Evolutionary conservation across 331 rosid species (phyloP).

Genomic region (Quercus phellos): DNA sequence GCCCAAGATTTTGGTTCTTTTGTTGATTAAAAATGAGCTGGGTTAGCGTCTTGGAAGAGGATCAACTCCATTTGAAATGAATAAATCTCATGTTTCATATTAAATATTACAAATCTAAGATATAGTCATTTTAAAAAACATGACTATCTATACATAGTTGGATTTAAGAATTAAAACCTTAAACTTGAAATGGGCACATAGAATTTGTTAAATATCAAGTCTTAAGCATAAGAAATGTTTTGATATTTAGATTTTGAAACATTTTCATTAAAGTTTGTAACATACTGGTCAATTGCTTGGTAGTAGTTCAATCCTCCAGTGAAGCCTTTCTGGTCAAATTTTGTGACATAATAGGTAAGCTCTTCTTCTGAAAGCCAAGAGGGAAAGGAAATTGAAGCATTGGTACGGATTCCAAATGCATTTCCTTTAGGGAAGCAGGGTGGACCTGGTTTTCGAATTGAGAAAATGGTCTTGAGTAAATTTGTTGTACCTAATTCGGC

Average conservation of each 20-base stretch:
- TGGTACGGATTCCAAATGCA: slow-evolving; percentile 9
- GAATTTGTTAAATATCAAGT: background rate
- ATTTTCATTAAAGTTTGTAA: background rate
- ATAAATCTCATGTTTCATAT: too few relatives aligned
- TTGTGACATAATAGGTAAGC: slow-evolving; percentile 13
- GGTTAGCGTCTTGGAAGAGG: too few relatives aligned
- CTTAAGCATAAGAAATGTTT: background rate
- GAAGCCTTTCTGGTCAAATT: slow-evolving; percentile 15
- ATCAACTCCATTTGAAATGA: too few relatives aligned
- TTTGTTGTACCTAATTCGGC: background rate
- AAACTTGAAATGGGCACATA: too few relatives aligned
- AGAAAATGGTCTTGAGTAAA: slow-evolving; percentile 14
- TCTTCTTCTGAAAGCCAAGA: slow-evolving; percentile 43
- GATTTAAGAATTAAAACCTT: too few relatives aligned
- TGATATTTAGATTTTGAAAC: background rate
- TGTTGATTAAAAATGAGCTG: too few relatives aligned
- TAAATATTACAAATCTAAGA: too few relatives aligned
- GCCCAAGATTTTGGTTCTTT: too few relatives aligned
- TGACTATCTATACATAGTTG: too few relatives aligned
- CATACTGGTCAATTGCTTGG: slow-evolving; percentile 34
- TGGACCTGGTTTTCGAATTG: slow-evolving; percentile 17
- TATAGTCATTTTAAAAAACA: too few relatives aligned
- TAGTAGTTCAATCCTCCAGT: slow-evolving; percentile 41
- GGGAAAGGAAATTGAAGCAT: slow-evolving; percentile 21
- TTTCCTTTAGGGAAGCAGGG: slow-evolving; percentile 34